A percentile compares a stretch with the other conserved stretches of the same genome.
Evolutionary conservation across 2,329 filamentous ascomycete genomes (phyloP).

Genomic region (Fusarium falciforme): DNA sequence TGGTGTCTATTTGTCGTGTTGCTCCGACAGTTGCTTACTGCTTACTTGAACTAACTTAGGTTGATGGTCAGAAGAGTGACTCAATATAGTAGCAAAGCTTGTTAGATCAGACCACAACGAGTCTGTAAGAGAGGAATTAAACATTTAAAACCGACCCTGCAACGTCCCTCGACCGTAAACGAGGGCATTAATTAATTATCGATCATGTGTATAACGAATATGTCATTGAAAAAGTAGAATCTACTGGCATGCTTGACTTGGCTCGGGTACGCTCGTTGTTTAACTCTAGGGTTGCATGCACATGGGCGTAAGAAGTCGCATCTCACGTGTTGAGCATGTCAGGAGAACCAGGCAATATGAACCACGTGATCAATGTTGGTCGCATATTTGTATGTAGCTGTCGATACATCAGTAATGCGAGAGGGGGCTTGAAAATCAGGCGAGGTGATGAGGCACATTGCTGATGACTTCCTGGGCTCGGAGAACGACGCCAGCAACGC

Average conservation of each 20-base stretch:
- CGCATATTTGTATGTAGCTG: not conserved
- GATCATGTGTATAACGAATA: not conserved
- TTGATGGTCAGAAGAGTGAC: not conserved
- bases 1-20: not conserved
- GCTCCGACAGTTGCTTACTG: not conserved
- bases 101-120: not conserved
- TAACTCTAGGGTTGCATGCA: not conserved
- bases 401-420: not conserved
- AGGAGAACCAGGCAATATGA: not conserved
- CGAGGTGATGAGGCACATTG: not conserved
- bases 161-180: not conserved
- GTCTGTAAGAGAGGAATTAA: not conserved
- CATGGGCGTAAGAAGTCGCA: not conserved
- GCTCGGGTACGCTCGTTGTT: not conserved
- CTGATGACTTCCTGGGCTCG: not conserved
- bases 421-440: not conserved
- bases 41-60: not conserved
- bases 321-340: not conserved
- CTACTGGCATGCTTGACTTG: not conserved
- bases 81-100: not conserved
- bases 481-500: not conserved
- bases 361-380: not conserved
- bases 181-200: not conserved
- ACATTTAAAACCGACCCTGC: not conserved
- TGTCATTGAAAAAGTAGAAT: too few species aligned